Percentiles rank a stretch among this genome's conserved stretches.
Evolutionary conservation across 495 filamentous ascomycete species (phyloP).

Genomic region (Hyaloscypha variabilis): DNA sequence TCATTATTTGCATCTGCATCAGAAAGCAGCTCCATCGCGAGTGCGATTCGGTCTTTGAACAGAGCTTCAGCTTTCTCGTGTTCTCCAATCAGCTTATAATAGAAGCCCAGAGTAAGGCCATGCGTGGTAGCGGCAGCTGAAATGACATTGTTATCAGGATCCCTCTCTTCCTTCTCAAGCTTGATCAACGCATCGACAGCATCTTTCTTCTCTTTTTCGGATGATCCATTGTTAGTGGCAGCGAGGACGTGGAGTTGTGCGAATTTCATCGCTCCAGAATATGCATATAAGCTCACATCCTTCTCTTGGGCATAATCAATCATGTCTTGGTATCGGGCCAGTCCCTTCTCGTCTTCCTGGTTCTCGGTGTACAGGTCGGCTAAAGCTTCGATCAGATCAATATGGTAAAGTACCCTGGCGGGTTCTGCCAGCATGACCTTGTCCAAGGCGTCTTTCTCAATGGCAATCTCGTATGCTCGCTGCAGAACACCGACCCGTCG

Average conservation of each 20-base stretch:
- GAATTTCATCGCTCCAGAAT: not conserved
- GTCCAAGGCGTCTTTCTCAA: not conserved
- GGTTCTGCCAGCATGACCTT: no score
- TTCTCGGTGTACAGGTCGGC: not conserved
- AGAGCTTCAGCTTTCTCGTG: conserved; percentile 1
- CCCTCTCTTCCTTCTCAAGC: conserved; percentile 11
- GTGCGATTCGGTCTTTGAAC: conserved; percentile 7
- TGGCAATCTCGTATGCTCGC: conserved; percentile 9
- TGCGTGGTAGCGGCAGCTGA: not conserved
- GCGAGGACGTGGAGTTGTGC: conserved; percentile 2
- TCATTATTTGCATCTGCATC: conserved; percentile 12
- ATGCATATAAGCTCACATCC: not conserved
- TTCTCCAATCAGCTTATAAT: not conserved
- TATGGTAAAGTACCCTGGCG: not conserved
- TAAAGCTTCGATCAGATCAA: not conserved
- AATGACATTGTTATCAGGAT: not conserved
- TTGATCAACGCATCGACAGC: not conserved
- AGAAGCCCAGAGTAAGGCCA: conserved; percentile 10
- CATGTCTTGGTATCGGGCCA: not conserved
- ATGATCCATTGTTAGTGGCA: not conserved
- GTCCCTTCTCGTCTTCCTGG: conserved; percentile 11
- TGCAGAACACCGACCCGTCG: not conserved
- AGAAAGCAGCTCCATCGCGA: conserved; percentile 1
- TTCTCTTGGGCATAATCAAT: not conserved
- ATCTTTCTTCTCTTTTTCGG: not conserved